Percentiles rank a stretch among this genome's conserved stretches.
Evolutionary conservation across 805 yeast species (phyloP).

Genomic region (Barnettozyma populi): DNA sequence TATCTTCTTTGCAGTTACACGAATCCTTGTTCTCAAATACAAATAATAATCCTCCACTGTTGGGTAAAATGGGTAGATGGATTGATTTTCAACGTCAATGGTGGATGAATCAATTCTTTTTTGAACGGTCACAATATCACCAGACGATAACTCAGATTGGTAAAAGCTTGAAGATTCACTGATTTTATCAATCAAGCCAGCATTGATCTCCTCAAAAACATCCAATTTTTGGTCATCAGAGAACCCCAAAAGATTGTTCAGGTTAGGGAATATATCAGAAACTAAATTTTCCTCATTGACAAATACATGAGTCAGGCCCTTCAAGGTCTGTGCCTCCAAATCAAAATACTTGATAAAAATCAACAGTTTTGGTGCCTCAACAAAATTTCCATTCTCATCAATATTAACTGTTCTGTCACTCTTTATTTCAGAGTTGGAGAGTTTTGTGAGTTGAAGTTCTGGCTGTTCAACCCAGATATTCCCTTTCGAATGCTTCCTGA

Average conservation of each 20-base stretch:
- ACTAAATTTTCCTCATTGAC: conserved; percentile 45
- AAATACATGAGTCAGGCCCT: conserved; percentile 59
- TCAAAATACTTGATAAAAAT: conserved; percentile 67
- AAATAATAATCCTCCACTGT: conserved; percentile 43
- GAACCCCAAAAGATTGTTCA: conserved; percentile 39
- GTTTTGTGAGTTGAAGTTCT: conserved; percentile 20
- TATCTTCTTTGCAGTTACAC: conserved; percentile 46
- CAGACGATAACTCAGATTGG: conserved; percentile 55
- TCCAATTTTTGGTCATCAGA: conserved; percentile 29
- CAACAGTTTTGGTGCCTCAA: conserved; percentile 26
- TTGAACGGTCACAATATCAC: conserved; percentile 53
- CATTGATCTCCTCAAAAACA: conserved; percentile 58
- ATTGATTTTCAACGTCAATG: conserved; percentile 10
- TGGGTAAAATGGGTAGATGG: conserved; percentile 29
- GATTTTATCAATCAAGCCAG: conserved; percentile 40
- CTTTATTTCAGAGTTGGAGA: conserved; percentile 11
- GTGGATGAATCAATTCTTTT: conserved; percentile 9
- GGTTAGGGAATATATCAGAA: conserved; percentile 33
- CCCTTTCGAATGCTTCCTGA: conserved; percentile 43
- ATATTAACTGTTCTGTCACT: conserved; percentile 9
- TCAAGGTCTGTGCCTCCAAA: conserved; percentile 42
- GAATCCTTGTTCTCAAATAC: conserved; percentile 56
- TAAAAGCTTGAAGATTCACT: conserved; percentile 39
- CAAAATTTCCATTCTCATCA: conserved; percentile 17
- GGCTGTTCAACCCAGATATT: conserved; percentile 66